Percentiles rank a stretch among this genome's conserved stretches.
Evolutionary conservation across 1,139 yeast species (phyloP).

Genomic region (Candida dubliniensis): DNA sequence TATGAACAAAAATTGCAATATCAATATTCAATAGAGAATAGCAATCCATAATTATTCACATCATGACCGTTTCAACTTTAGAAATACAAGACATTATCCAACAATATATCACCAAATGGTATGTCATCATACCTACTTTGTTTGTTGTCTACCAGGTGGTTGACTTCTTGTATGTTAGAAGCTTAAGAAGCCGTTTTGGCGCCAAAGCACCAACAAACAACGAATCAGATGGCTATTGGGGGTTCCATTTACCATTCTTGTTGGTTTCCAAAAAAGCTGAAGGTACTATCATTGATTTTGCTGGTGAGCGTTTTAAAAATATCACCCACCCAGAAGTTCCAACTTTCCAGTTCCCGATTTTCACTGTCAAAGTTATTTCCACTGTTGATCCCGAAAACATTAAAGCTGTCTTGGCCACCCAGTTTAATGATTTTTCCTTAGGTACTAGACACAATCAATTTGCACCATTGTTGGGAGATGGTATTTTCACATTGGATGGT

Average conservation of each 20-base stretch:
- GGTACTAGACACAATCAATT: constrained; percentile 49
- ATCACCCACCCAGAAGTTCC: constrained; percentile 11
- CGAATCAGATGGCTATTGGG: constrained; percentile 21
- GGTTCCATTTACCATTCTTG: constrained; percentile 22
- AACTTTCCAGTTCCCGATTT: constrained; percentile 22
- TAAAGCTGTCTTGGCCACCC: constrained; percentile 42
- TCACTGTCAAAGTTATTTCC: constrained; percentile 21
- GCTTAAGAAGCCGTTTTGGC: constrained; percentile 19
- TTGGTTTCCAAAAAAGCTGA: constrained; percentile 19
- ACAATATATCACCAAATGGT: constrained; percentile 14
- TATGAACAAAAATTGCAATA: too few species aligned
- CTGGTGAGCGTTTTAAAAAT: constrained; percentile 16
- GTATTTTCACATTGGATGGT: constrained; percentile 58
- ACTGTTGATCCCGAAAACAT: constrained; percentile 43
- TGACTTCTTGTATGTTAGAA: constrained; percentile 5
- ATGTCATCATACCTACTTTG: constrained; percentile 8
- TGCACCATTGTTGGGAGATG: constrained; percentile 51
- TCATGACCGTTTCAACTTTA: background rate
- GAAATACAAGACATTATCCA: background rate
- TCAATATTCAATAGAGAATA: background rate
- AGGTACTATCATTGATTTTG: constrained; percentile 27
- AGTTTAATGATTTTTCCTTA: constrained; percentile 52
- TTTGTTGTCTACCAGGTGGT: constrained; percentile 11
- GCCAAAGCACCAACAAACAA: constrained; percentile 17
- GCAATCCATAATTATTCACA: background rate